A percentile compares a stretch with the other conserved stretches of the same genome.
Evolutionary conservation across 78 protist species (phyloP).

Genomic region (Guillardia theta): DNA sequence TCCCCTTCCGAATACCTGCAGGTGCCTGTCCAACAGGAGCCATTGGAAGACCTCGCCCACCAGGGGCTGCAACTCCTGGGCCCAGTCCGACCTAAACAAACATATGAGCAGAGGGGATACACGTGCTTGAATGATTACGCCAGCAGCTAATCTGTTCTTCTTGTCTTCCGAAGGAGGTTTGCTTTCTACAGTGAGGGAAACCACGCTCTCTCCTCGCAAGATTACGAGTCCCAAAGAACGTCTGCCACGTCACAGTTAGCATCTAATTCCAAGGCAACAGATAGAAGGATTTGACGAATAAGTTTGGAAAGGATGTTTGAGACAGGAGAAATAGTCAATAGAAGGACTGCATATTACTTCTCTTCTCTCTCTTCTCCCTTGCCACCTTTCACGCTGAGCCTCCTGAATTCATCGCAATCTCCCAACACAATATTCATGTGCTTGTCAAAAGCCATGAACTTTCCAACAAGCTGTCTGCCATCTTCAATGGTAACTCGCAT

Average conservation of each 20-base stretch:
- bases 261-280: conserved; percentile 37
- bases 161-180: conserved; percentile 84
- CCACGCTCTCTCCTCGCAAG: conserved; percentile 91
- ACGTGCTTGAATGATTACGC: too few species aligned
- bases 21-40: conserved; percentile 22
- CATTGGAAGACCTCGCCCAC: conserved; percentile 74
- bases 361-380: conserved; percentile 50
- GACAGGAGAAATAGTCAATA: background rate
- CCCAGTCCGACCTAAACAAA: too few species aligned
- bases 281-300: background rate
- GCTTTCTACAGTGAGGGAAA: conserved; percentile 89
- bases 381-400: conserved; percentile 52
- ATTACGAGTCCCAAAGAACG: conserved; percentile 89
- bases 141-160: background rate
- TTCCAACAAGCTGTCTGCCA: conserved; percentile 86
- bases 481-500: conserved; percentile 88
- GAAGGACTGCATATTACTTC: too few species aligned
- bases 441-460: conserved; percentile 96
- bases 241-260: too few species aligned
- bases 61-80: conserved; percentile 79
- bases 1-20: background rate
- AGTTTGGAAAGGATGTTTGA: background rate
- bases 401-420: conserved; percentile 90
- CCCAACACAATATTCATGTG: conserved; percentile 96
- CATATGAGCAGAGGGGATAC: too few species aligned